Evolutionary conservation across 2,329 filamentous ascomycete species (phyloP).

Genomic region (Penicillium palitans): DNA sequence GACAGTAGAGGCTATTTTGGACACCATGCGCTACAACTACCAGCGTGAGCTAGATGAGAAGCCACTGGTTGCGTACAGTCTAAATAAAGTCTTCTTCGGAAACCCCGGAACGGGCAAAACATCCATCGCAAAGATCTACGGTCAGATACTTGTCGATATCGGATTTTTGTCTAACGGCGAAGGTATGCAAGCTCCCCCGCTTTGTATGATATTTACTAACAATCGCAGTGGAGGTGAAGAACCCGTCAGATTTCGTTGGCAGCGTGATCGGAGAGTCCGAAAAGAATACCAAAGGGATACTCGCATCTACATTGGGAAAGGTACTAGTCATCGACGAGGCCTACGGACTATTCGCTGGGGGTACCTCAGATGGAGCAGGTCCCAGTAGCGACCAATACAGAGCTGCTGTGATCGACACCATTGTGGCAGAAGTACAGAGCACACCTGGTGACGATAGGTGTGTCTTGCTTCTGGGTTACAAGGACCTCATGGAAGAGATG

Average conservation of each 20-base stretch:
- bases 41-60: slow-evolving; percentile 64
- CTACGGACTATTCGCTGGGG: slow-evolving; percentile 60
- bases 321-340: slow-evolving; percentile 80
- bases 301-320: slow-evolving; percentile 67
- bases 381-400: slow-evolving; percentile 54
- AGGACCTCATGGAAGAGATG: slow-evolving; percentile 69
- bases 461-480: slow-evolving; percentile 70
- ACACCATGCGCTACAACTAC: slow-evolving; percentile 65
- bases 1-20: slow-evolving; percentile 59
- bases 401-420: slow-evolving; percentile 68
- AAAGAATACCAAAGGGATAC: slow-evolving; percentile 68
- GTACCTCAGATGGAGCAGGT: slow-evolving; percentile 26
- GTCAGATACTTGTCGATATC: slow-evolving; percentile 65
- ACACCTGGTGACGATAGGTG: slow-evolving; percentile 70
- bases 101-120: slow-evolving; percentile 76
- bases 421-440: slow-evolving; percentile 72
- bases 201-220: slow-evolving; percentile 12
- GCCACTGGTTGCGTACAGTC: slow-evolving; percentile 57
- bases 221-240: slow-evolving; percentile 65
- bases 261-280: slow-evolving; percentile 65
- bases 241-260: slow-evolving; percentile 72
- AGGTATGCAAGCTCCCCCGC: slow-evolving; percentile 44
- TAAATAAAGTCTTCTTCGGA: slow-evolving; percentile 71
- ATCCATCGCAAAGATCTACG: slow-evolving; percentile 71
- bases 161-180: slow-evolving; percentile 68